Evolutionary conservation across 73 alveolate species (phyloP), one percentile per base, ranked within the genome.

Genomic region (Paramecium tetraurelia): DNA sequence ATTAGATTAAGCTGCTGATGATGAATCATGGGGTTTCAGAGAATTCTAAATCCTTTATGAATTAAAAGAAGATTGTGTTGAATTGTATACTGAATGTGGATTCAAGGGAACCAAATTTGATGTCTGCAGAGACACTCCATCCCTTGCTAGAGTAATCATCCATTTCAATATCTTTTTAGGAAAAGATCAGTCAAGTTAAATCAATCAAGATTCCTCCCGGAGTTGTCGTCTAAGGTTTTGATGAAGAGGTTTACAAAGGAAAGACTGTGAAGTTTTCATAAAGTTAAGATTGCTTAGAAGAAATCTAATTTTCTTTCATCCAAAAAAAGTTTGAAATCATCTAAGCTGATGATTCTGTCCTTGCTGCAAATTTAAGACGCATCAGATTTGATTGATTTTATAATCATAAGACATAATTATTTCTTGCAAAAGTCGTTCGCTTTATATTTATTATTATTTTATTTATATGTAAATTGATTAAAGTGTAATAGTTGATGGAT

Each of bases 11-110:
- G 90, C 69, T 24, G 76, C 90, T 24, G 72, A 80, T 46, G 75
- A 80, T 80, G 90, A 80, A 48, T 80, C 90, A 6, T 80, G 90
- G 90, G 90, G 90, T 22, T 80, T 80, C 53, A 80, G 90, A 80
- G 90, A 80, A 80, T 80, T 80, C 31, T 1, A 41, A 22, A 22
- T 80, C 18, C 57, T 80, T 20, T 80, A 80, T 22, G 90, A 80
- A 35, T 27, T 43, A 20, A 48, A 41, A 24, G 90, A 80, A 14
- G 90, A 80, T 80, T 80, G 90, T 80, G 90, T 80, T n/a, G 75
- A 41, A 44, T 48, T 80, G 12, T 80, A 80, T 48, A 14, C 90
- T 44, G 90, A 80, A 24, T 80, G 90, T 80, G 57, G 57, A 22
- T 80, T 24, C n/a, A 80, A 80, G 33, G 90, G 90, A 46, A 27